phyloP scores from a whole-genome alignment of 225 moss, liverwort and hornwort species.

The Climacium dendroides region DNA sequence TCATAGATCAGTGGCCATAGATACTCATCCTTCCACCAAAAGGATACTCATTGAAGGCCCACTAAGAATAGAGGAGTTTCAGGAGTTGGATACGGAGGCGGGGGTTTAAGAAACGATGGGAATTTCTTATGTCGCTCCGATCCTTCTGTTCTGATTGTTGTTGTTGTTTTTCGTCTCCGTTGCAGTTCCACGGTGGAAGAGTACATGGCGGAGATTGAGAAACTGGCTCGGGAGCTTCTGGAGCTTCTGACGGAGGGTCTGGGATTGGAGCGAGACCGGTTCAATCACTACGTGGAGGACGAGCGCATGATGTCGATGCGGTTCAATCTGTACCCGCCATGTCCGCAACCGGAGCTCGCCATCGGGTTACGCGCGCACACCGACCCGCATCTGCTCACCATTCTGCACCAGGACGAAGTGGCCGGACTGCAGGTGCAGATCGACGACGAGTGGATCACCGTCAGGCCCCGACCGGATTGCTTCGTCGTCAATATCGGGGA shows the following conservation, averaged over 20 bases:
- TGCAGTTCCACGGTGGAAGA: slow-evolving; percentile 40
- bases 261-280: slow-evolving; percentile 29
- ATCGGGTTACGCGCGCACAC: slow-evolving; percentile 52
- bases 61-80: neutral
- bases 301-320: slow-evolving; percentile 58
- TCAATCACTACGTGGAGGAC: slow-evolving; percentile 36
- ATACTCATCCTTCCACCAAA: neutral
- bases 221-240: slow-evolving; percentile 18
- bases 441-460: slow-evolving; percentile 46
- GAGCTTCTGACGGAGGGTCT: slow-evolving; percentile 47
- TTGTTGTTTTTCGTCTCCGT: neutral
- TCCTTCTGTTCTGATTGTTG: neutral
- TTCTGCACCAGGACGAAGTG: slow-evolving; percentile 51
- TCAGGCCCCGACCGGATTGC: slow-evolving; percentile 46
- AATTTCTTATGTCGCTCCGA: neutral
- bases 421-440: slow-evolving; percentile 58
- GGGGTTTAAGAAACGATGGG: neutral
- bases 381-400: slow-evolving; percentile 52
- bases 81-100: neutral
- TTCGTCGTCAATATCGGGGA: slow-evolving; percentile 59
- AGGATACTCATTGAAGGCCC: neutral
- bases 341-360: slow-evolving; percentile 45
- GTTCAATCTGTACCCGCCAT: slow-evolving; percentile 48
- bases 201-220: slow-evolving; percentile 45
- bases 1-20: neutral